Evolutionary conservation across 345 rosid species (phyloP).

Genomic region (Microthlaspi erraticum): DNA sequence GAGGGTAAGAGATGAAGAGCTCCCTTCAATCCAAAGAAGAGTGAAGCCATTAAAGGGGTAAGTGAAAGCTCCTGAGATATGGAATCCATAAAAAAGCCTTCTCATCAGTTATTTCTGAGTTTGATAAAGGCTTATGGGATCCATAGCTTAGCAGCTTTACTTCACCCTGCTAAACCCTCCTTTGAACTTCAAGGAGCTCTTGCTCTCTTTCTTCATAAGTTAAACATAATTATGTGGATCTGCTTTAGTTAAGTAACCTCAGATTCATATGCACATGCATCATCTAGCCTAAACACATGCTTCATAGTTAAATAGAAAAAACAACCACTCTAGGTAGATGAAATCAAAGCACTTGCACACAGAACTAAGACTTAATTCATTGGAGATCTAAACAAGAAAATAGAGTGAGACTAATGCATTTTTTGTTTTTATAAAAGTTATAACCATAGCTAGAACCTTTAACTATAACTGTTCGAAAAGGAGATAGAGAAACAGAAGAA

Average conservation of each 20-base stretch:
- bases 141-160: slow-evolving; percentile 80
- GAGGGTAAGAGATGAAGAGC: slow-evolving; percentile 56
- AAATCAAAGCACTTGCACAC: background rate
- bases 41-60: slow-evolving; percentile 44
- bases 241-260: background rate
- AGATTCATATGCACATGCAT: background rate
- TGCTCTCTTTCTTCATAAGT: slow-evolving; percentile 9
- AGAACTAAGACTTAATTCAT: slow-evolving; percentile 1
- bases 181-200: slow-evolving; percentile 91
- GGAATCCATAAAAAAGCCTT: slow-evolving; percentile 33
- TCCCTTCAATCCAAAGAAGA: slow-evolving; percentile 94
- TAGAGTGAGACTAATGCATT: background rate
- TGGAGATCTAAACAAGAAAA: background rate
- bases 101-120: slow-evolving; percentile 7
- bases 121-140: slow-evolving; percentile 59
- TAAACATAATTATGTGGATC: background rate
- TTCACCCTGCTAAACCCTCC: slow-evolving; percentile 59
- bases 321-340: background rate
- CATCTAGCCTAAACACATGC: background rate
- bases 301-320: background rate
- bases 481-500: background rate
- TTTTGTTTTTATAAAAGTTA: background rate
- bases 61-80: slow-evolving; percentile 72
- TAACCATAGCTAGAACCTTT: background rate
- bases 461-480: background rate